Percentiles rank a stretch among this genome's conserved stretches.
These are phyloP conservation scores for Sindora glabra DNA, from an alignment of 306 rosid species.

Conservation along the genomic window DNA sequence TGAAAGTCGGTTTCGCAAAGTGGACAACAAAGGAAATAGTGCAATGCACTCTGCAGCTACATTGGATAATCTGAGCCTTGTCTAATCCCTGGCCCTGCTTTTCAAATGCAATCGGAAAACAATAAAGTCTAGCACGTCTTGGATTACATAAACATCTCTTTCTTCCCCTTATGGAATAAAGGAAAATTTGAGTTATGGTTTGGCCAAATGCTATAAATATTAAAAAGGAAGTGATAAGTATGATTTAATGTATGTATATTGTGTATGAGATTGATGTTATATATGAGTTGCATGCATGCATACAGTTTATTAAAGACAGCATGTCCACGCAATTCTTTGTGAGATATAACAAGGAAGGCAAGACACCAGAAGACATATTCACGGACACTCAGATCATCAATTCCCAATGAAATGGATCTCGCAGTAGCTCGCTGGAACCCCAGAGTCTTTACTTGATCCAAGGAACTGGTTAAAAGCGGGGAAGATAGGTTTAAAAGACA, in stretches of 20 bases:
- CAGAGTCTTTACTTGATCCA: too few relatives aligned
- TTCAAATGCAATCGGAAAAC: conserved; percentile 75
- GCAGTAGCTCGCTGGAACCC: too few relatives aligned
- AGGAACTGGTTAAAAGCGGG: background rate
- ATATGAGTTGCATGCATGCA: too few relatives aligned
- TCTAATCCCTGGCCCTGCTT: conserved; percentile 47
- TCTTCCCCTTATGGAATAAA: too few relatives aligned
- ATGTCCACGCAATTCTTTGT: conserved; percentile 19
- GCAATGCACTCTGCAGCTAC: conserved; percentile 60
- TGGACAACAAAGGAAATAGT: conserved; percentile 49
- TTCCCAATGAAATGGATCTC: too few relatives aligned
- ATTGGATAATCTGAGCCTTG: conserved; percentile 33
- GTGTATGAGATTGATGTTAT: too few relatives aligned
- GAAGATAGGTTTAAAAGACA: conserved; percentile 31
- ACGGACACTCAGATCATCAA: conserved; percentile 30
- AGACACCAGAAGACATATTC: conserved; percentile 37
- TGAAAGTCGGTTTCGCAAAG: conserved; percentile 25
- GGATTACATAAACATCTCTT: background rate
- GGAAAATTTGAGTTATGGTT: too few relatives aligned
- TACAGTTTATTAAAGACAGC: conserved; percentile 31
- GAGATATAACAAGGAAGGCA: background rate
- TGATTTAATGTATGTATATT: too few relatives aligned
- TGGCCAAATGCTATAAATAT: too few relatives aligned
- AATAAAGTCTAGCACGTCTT: conserved; percentile 51
- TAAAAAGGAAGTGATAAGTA: too few relatives aligned